phyloP scores from a whole-genome alignment of 371 early-diverging fungal genomes.

The Blyttiomyces sp. region DNA sequence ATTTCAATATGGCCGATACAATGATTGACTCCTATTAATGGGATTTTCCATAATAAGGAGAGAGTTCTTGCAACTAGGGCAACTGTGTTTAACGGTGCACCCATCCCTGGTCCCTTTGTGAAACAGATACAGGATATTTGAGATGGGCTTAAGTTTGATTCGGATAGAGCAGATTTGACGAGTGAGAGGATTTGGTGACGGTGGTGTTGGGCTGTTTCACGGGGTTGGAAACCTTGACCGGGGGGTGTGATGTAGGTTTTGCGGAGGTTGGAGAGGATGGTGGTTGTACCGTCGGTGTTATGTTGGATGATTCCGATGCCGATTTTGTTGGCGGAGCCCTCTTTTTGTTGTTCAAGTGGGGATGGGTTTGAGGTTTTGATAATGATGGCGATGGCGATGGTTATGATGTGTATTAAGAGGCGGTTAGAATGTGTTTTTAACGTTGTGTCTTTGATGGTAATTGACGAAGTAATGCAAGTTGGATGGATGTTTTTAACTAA shows the following conservation, averaged over 20 bases:
- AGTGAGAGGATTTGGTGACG: constrained; percentile 76
- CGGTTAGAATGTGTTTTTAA: no score
- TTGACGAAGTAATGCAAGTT: no score
- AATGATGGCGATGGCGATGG: no score
- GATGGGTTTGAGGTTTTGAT: no score
- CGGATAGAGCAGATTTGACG: constrained; percentile 73
- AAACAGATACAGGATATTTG: constrained; percentile 95
- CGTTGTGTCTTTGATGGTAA: no score
- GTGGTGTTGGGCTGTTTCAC: constrained; percentile 97
- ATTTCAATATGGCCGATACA: constrained; percentile 99
- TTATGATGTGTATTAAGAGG: no score
- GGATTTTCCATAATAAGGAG: constrained; percentile 86
- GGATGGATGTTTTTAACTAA: no score
- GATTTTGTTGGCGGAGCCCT: constrained; percentile 99
- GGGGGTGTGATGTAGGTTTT: constrained; percentile 97
- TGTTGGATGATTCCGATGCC: constrained; percentile 97
- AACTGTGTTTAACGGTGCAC: constrained; percentile 88
- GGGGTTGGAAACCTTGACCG: constrained; percentile 96
- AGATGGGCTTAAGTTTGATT: constrained; percentile 66
- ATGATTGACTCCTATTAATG: constrained; percentile 98
- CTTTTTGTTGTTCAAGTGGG: no score
- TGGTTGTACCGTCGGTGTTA: constrained; percentile 34
- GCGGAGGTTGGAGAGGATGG: constrained; percentile 87
- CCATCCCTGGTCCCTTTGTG: constrained; percentile 99
- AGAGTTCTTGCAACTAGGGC: constrained; percentile 96